Percentiles rank a stretch among this genome's conserved stretches.
Evolutionary conservation across 129 eudicot genomes (phyloP).

Genomic region (Sambucus nigra): DNA sequence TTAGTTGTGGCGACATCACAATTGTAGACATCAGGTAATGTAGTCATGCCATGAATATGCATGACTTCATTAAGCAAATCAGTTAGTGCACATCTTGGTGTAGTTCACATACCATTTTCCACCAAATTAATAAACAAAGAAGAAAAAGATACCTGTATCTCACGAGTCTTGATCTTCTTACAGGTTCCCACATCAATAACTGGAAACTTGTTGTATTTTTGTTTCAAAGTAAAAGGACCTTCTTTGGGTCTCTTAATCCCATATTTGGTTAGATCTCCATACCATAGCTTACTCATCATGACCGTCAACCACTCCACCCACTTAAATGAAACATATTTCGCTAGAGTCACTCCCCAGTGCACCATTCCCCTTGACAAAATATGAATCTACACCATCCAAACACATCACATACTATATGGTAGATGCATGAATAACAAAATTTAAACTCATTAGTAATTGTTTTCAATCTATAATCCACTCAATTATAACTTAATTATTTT

Average conservation of each 20-base stretch:
- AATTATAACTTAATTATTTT: too few species aligned
- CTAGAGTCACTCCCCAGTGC: conserved; percentile 20
- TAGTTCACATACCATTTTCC: too few species aligned
- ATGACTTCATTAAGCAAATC: too few species aligned
- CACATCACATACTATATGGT: neutral
- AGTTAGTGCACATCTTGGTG: too few species aligned
- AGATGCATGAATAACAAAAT: neutral
- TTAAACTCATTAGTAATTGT: too few species aligned
- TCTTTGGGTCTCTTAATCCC: conserved; percentile 52
- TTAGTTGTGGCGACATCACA: too few species aligned
- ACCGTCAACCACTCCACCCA: conserved; percentile 35
- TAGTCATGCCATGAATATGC: too few species aligned
- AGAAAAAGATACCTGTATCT: conserved; percentile 40
- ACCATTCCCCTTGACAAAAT: conserved; percentile 44
- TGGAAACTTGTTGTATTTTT: conserved; percentile 53
- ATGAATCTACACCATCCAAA: conserved; percentile 32
- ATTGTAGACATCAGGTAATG: too few species aligned
- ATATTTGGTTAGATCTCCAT: conserved; percentile 39
- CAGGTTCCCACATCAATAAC: conserved; percentile 57
- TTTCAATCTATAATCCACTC: too few species aligned
- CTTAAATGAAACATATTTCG: conserved; percentile 33
- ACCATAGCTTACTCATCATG: conserved; percentile 33
- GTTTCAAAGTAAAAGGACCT: conserved; percentile 52
- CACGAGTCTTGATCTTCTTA: conserved; percentile 50
- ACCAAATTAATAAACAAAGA: too few species aligned